phyloP scores from a whole-genome alignment of 176 grass and related monocot genomes.

The Ensete ventricosum region DNA sequence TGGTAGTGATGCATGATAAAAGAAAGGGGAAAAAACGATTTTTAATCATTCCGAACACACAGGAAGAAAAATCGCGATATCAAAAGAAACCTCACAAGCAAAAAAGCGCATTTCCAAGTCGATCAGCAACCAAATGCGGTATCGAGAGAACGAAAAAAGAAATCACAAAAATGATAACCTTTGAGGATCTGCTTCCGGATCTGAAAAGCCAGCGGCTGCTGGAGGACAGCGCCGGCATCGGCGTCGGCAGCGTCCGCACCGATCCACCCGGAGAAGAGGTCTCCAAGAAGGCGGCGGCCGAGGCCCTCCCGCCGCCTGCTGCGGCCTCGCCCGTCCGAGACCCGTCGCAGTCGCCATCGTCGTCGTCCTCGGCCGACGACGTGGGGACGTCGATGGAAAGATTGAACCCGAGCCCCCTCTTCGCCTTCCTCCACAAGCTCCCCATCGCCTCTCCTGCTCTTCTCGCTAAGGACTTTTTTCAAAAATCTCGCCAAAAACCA shows the following conservation, averaged over 20 bases:
- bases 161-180: slow-evolving; percentile 5
- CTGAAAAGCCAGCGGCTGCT: background rate
- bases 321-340: background rate
- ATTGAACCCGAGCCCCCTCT: background rate
- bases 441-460: slow-evolving; percentile 3
- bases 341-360: background rate
- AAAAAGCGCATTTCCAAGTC: background rate
- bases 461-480: background rate
- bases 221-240: background rate
- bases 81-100: background rate
- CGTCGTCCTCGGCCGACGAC: background rate
- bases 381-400: background rate
- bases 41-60: too few relatives aligned
- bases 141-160: background rate
- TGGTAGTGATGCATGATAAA: background rate
- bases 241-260: background rate
- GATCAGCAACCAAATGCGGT: background rate
- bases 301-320: background rate
- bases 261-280: background rate
- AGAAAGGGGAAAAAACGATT: background rate
- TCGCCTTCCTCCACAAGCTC: background rate
- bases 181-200: slow-evolving; percentile 21
- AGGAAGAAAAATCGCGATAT: background rate
- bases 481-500: background rate
- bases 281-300: background rate